Evolutionary conservation across 306 rosid genomes (phyloP), one percentile per base, ranked within the genome.

Genomic region (Vigna hirtella): DNA sequence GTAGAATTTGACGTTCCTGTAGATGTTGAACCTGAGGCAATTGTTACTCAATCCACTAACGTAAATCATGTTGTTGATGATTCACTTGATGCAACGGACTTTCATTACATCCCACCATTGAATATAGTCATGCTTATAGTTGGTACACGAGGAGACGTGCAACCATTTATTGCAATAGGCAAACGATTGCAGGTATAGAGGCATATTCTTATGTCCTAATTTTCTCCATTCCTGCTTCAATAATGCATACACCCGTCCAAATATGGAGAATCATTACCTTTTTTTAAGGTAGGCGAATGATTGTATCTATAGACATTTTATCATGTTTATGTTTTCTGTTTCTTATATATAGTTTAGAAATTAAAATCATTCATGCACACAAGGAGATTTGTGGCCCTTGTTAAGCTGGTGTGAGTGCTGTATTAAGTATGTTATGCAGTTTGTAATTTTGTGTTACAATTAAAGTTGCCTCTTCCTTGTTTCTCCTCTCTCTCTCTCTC

Each of bases 61-160:
- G 77, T 71, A 70, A 63, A 84, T 58, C 81, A 77, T 72, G 82
- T 56, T 36, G 85, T 90, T 85, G 90, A 83, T 59, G 90, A 93
- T 47, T 78, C 89, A 78, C 81, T 76, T 67, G 92, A 90, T 83
- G 81, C 86, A 53, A 43, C 90, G 10, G 96, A 91, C 79, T 88
- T 76, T 72, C 86, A 87, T 53, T 74, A 82, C 87, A 89, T 91
- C 67, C 97, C 89, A 1, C 99, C 99, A 56, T 42, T 93, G 82
- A 92, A 93, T 80, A 86, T 96, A 77, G 98, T 90, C 67, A 85
- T 91, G 86, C 94, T 90, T 84, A 96, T 96, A 83, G 99, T 96
- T 79, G 99, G 99, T 34, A 96, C 99, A 49, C 96, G 98, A 3
- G 99, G 99, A 78, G 99, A 96, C 81, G 99, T 96, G 67, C 99